phyloP scores from a whole-genome alignment of 257 asterid genomes.

The Nemophila menziesii region DNA sequence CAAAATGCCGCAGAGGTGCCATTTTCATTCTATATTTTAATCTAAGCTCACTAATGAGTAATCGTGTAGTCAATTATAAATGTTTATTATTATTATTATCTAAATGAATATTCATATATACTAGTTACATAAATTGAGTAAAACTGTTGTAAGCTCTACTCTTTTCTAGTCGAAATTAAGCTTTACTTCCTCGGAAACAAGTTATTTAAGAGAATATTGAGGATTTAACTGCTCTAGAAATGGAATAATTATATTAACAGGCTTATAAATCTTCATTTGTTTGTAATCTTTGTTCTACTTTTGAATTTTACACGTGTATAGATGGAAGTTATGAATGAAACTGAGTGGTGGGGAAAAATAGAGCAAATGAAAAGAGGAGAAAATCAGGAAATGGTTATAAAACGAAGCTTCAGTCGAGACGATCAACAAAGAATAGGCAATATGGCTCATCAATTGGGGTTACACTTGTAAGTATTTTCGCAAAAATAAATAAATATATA shows the following conservation, averaged over 20 bases:
- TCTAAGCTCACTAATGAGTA: too few relatives aligned
- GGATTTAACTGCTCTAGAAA: not conserved
- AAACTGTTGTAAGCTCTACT: too few relatives aligned
- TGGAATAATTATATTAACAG: not conserved
- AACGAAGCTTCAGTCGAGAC: constrained; percentile 58
- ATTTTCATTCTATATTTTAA: not conserved
- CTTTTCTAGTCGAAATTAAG: too few relatives aligned
- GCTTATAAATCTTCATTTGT: not conserved
- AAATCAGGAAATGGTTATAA: constrained; percentile 81
- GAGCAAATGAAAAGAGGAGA: constrained; percentile 72
- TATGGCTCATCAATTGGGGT: constrained; percentile 82
- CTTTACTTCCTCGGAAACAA: too few relatives aligned
- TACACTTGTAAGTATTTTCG: constrained; percentile 64
- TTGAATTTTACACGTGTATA: constrained; percentile 23
- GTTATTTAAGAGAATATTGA: too few relatives aligned
- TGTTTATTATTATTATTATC: too few relatives aligned
- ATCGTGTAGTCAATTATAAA: too few relatives aligned
- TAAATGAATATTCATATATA: too few relatives aligned
- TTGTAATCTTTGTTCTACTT: not conserved
- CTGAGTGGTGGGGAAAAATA: constrained; percentile 82
- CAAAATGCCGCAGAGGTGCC: constrained; percentile 69
- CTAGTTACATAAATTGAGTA: too few relatives aligned
- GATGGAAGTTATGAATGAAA: constrained; percentile 72
- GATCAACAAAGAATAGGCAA: constrained; percentile 64
- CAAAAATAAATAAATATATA: not conserved